Conservation (phyloP, 306 rosid genomes). For the Sicyos baderoa region DNA sequence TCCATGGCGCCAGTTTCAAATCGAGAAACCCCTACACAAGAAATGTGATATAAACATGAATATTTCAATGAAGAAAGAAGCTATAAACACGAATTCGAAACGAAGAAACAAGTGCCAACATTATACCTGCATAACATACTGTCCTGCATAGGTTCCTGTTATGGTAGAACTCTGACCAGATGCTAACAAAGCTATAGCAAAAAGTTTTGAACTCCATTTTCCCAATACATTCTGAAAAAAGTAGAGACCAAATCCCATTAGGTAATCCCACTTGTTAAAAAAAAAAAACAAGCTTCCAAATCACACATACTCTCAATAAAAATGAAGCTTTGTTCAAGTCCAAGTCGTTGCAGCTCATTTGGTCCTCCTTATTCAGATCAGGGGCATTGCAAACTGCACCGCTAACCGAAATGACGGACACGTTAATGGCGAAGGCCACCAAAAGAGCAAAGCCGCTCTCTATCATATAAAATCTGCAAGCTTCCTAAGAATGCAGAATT, state of each 20-base stretch:
- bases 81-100: neutral
- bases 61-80: neutral
- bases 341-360: constrained; percentile 61
- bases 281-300: neutral
- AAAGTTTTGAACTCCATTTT: constrained; percentile 90
- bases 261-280: constrained; percentile 11
- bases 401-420: constrained; percentile 81
- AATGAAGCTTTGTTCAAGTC: constrained; percentile 91
- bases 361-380: constrained; percentile 57
- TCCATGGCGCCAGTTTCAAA: constrained; percentile 68
- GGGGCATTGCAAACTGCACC: constrained; percentile 80
- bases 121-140: constrained; percentile 93
- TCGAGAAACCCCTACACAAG: constrained; percentile 75
- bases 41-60: neutral
- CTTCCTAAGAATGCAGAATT: constrained; percentile 46
- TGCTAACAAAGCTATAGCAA: constrained; percentile 87
- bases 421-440: constrained; percentile 80
- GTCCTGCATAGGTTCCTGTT: constrained; percentile 98
- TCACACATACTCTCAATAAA: constrained; percentile 65
- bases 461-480: constrained; percentile 81
- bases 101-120: neutral
- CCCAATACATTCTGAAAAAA: constrained; percentile 78
- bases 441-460: constrained; percentile 89
- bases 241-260: neutral
- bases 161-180: constrained; percentile 99